Evolutionary conservation across 2,329 filamentous ascomycete genomes (phyloP), one percentile per base, ranked within the genome.

Genomic region (Fusarium nisikadoi): DNA sequence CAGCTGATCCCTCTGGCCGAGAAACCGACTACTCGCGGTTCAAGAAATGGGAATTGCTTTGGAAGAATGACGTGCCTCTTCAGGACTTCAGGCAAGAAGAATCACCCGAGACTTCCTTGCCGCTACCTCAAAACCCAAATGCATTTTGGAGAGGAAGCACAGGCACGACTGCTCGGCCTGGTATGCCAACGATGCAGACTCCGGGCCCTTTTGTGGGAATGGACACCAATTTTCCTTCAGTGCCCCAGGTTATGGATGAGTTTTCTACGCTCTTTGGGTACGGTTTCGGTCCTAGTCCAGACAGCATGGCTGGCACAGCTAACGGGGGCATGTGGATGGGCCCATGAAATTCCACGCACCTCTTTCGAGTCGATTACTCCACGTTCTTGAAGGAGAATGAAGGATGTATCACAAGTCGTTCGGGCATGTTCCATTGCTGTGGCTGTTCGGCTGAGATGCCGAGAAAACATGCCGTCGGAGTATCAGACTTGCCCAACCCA

Each of bases 31-130:
- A 87, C 49, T 84, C 85, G 53, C 80, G 84, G 3, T 87, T 86
- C 73, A 86, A 86, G 68, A 85, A 83, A 45, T 86, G 85, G 85
- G 84, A 86, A 67, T 85, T 85, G 79, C 78, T 86, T 6, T 86
- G 85, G 80, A 80, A 81, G 81, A 85, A 83, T 39, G 78, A 81
- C 45, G 60, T 72, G 14, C 73, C 79, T 4, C 33, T 74, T n/a
- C 71, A 76, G 31, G 78, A 80, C 19, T 76, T 75, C 31, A 65
- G 57, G 14, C 71, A 72, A 41, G 78, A 79, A 49, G 63, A 73
- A 45, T 75, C 75, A 16, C 64, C 75, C 2, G 76, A 77, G 57
- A 59, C 70, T 6, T 67, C 70, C 20, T 59, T 78, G 56, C 73
- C 73, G 13, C 38, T 77, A 20, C 70, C 75, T n/a, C 75, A 71